A percentile compares a stretch with the other conserved stretches of the same genome.
These are phyloP conservation scores for Dactylellina parvicollis DNA, from an alignment of 2,329 filamentous ascomycete genomes.

Conservation along the genomic window DNA sequence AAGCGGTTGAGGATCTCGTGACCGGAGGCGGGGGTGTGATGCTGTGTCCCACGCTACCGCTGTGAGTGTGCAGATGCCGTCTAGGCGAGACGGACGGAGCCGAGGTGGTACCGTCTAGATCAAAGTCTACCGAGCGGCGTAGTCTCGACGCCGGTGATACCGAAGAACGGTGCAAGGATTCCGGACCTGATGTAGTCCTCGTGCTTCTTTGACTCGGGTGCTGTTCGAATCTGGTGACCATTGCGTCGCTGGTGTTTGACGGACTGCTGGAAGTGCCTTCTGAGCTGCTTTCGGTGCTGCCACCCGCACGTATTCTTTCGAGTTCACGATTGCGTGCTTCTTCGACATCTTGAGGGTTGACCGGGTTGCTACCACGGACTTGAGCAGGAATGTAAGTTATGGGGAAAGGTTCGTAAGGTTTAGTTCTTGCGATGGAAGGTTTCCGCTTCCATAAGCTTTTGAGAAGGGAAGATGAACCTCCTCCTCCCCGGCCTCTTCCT, in stretches of 20 bases:
- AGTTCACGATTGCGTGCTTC: conserved; percentile 41
- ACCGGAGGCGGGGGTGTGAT: conserved; percentile 44
- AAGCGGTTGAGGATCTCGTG: conserved; percentile 48
- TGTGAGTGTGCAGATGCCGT: conserved; percentile 42
- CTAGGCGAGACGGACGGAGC: conserved; percentile 33
- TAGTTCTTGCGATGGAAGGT: conserved; percentile 1
- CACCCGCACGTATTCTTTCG: conserved; percentile 40
- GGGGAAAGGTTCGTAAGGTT: conserved; percentile 34
- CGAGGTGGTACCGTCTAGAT: conserved; percentile 19
- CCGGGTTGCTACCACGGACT: conserved; percentile 33
- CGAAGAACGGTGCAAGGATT: conserved; percentile 34
- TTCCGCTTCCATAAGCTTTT: conserved; percentile 36
- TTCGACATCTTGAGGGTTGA: conserved; percentile 45
- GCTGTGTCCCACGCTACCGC: conserved; percentile 24
- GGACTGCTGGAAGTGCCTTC: conserved; percentile 37
- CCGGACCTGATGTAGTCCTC: conserved; percentile 10
- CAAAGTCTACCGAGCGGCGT: conserved; percentile 44
- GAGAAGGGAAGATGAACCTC: conserved; percentile 23
- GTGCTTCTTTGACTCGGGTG: conserved; percentile 34
- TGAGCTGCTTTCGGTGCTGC: conserved; percentile 34
- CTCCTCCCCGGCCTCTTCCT: conserved; percentile 11
- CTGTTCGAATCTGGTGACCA: conserved; percentile 44
- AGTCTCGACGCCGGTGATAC: conserved; percentile 35
- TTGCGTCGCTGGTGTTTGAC: conserved; percentile 40
- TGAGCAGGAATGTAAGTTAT: conserved; percentile 51